phyloP scores from a whole-genome alignment of 2,329 filamentous ascomycete species.

The Penicillium italicum region DNA sequence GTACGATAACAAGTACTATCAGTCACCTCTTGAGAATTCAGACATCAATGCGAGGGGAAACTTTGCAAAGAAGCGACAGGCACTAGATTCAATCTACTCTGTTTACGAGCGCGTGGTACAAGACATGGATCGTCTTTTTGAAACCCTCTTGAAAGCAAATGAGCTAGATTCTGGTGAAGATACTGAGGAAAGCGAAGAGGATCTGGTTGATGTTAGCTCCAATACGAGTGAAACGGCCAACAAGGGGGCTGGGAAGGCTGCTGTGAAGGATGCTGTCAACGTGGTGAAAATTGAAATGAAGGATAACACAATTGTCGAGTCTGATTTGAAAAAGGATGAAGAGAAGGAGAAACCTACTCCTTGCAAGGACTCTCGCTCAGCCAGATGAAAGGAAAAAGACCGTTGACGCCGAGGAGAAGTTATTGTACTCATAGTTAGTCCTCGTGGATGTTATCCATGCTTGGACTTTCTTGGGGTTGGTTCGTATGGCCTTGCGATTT shows the following conservation, averaged over 20 bases:
- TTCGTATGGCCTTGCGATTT: not conserved
- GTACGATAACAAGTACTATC: not conserved
- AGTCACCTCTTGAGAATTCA: not conserved
- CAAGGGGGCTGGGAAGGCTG: too few relatives aligned
- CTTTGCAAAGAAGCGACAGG: not conserved
- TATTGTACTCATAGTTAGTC: not conserved
- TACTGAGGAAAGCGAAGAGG: not conserved
- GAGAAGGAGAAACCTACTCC: too few relatives aligned
- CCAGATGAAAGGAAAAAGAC: not conserved
- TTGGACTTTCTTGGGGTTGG: not conserved
- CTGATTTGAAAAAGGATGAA: too few relatives aligned
- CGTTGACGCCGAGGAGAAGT: not conserved
- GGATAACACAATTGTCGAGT: not conserved
- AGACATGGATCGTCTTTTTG: not conserved
- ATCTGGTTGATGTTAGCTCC: not conserved
- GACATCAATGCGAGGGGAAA: not conserved
- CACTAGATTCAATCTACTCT: not conserved
- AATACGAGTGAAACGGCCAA: too few relatives aligned
- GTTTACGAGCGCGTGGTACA: not conserved
- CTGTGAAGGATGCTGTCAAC: too few relatives aligned
- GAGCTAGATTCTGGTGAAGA: not conserved
- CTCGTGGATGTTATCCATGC: not conserved
- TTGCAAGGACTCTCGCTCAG: too few relatives aligned
- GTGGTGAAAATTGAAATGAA: not conserved
- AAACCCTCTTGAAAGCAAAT: not conserved